Conservation (phyloP, 2,329 filamentous ascomycete species). For the Phaeomoniella chlamydospora region DNA sequence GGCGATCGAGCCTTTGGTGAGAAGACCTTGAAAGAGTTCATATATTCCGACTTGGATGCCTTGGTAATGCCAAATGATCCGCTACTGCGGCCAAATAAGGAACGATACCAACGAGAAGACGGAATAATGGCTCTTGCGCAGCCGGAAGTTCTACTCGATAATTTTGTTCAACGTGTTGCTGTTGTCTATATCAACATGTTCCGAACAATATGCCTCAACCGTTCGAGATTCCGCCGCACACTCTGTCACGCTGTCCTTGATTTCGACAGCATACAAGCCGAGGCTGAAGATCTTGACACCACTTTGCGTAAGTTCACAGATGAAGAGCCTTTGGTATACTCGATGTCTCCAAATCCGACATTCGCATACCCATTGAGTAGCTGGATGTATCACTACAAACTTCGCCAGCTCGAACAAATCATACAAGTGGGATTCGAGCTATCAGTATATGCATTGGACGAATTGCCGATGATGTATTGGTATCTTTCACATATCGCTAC, state of each 20-base stretch:
- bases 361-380: slow-evolving; percentile 64
- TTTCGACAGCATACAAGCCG: slow-evolving; percentile 71
- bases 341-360: slow-evolving; percentile 36
- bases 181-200: slow-evolving; percentile 73
- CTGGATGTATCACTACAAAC: slow-evolving; percentile 83
- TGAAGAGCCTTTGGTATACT: slow-evolving; percentile 44
- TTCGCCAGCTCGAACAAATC: slow-evolving; percentile 75
- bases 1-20: slow-evolving; percentile 55
- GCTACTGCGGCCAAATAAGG: slow-evolving; percentile 59
- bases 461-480: slow-evolving; percentile 82
- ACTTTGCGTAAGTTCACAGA: slow-evolving; percentile 46
- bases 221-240: slow-evolving; percentile 78
- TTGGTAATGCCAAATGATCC: slow-evolving; percentile 58
- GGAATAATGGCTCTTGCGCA: slow-evolving; percentile 59
- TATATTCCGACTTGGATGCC: slow-evolving; percentile 70
- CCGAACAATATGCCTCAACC: slow-evolving; percentile 75
- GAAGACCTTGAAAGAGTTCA: slow-evolving; percentile 56
- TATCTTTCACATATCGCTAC: slow-evolving; percentile 64
- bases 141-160: slow-evolving; percentile 61
- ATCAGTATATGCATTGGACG: slow-evolving; percentile 73
- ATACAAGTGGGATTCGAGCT: slow-evolving; percentile 91
- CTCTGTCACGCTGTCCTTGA: slow-evolving; percentile 70
- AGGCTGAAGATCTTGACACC: slow-evolving; percentile 60
- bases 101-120: slow-evolving; percentile 53
- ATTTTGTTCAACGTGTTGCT: slow-evolving; percentile 40